Base-by-base conservation (phyloP, 2,329 filamentous ascomycete genomes). In the Thermothelomyces thermophilus region DNA sequence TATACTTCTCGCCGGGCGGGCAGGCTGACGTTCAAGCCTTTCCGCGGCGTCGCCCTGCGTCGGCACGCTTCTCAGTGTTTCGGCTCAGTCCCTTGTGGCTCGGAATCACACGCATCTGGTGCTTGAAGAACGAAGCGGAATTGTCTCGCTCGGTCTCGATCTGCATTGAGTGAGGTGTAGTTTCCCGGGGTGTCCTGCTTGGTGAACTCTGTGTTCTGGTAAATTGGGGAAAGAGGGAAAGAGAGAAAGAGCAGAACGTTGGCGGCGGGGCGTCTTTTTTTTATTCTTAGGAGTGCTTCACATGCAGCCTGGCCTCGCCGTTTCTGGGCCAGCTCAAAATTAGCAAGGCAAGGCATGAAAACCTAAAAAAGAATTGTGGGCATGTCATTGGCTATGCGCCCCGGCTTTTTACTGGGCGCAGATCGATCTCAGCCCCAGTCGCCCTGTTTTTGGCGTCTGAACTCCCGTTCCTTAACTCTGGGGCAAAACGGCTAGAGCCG, bases 1-100 rank as follows among this genome's bases (percentile, higher is more conserved):
- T 7, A 16, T 33, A 33, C n/a, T 24, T 39, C 16, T 11, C 9
- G 19, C 22, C 8, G 5, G 31, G 1, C 30, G 36, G 17, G 19
- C 42, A 31, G 41, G 58, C 59, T 59, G 33, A 33, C 60, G 62
- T 68, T 71, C 68, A 72, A 64, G 68, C 72, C 58, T 74, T 70
- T 65, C 77, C 77, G 57, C 77, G 76, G 66, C 77, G 77, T 62
- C 77, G 76, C 70, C 80, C 73, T 53, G 77, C 75, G 70, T 80
- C 77, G 61, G 73, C 74, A 63, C 77, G 77, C 60, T 69, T 68
- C 64, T 76, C 70, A 59, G 70, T 73, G 59, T 72, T 71, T 64
- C 70, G 70, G 59, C 73, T 68, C 56, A 70, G 67, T 64, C 71
- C 68, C 64, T 74, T 70, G 66, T 70, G 68, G 68, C 69, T 73